phyloP scores from a whole-genome alignment of 768 basidiomycete species.

The Boletus tylopilopsis region DNA sequence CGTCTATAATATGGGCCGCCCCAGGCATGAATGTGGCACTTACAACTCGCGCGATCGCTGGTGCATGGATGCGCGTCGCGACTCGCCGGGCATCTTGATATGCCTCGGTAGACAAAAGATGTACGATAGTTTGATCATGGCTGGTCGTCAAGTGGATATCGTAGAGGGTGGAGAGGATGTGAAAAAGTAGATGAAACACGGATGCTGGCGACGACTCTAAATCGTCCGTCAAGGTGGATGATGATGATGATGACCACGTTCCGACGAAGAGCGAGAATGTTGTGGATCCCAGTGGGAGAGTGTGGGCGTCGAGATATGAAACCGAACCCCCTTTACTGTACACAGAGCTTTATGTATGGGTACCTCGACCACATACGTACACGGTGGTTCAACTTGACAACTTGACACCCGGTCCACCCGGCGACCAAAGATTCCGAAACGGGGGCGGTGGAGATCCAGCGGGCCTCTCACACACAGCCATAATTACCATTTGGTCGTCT shows the following conservation, averaged over 20 bases:
- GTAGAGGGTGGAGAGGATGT: not conserved
- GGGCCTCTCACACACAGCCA: constrained; percentile 8
- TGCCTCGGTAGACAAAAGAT: constrained; percentile 50
- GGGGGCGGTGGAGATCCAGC: not conserved
- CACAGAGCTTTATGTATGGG: not conserved
- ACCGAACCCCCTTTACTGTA: constrained; percentile 1
- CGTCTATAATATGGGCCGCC: too few species aligned
- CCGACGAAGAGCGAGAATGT: not conserved
- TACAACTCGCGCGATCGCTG: constrained; percentile 27
- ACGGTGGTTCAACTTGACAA: not conserved
- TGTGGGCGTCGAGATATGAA: constrained; percentile 9
- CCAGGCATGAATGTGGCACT: constrained; percentile 1
- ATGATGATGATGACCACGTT: not conserved
- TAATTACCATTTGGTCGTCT: too few species aligned
- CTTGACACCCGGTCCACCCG: not conserved
- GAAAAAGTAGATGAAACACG: too few species aligned
- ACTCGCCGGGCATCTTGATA: constrained; percentile 48
- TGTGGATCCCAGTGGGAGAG: not conserved
- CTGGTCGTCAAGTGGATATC: not conserved
- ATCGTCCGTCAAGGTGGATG: not conserved
- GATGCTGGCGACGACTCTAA: too few species aligned
- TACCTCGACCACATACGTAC: constrained; percentile 3
- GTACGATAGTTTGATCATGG: constrained; percentile 46
- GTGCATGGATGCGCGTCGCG: constrained; percentile 18
- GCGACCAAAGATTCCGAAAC: constrained; percentile 20